Evolutionary conservation across 2,329 filamentous ascomycete genomes (phyloP).

Genomic region (Beauveria asiatica): DNA sequence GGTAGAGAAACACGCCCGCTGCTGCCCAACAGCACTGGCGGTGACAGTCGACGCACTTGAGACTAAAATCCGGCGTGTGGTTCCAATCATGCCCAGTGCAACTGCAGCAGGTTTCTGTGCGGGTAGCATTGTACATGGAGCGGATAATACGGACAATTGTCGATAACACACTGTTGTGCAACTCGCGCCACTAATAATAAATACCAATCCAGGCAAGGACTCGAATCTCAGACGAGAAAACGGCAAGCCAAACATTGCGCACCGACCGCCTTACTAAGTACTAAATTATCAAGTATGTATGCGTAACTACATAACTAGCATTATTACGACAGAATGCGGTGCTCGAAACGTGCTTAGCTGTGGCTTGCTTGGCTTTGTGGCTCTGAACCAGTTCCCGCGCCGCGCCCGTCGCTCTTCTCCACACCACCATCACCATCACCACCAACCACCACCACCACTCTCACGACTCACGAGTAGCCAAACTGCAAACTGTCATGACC

Average conservation of each 20-base stretch:
- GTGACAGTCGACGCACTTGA: neutral
- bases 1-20: neutral
- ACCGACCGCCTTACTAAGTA: no score
- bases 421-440: constrained; percentile 8
- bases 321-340: neutral
- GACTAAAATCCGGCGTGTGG: neutral
- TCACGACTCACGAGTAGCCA: constrained; percentile 1
- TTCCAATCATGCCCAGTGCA: neutral
- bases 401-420: constrained; percentile 2
- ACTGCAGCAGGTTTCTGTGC: neutral
- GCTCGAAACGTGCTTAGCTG: neutral
- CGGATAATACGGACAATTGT: no score
- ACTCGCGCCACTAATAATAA: neutral
- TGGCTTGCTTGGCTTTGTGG: neutral
- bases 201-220: neutral
- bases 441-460: no score
- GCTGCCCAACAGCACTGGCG: neutral
- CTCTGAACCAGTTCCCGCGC: constrained; percentile 3
- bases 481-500: constrained; percentile 7
- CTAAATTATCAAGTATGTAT: no score
- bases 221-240: neutral
- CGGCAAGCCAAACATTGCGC: neutral
- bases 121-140: neutral
- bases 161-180: neutral
- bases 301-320: no score